phyloP scores from a whole-genome alignment of 2,329 filamentous ascomycete species.

The Elsinoe perseae region DNA sequence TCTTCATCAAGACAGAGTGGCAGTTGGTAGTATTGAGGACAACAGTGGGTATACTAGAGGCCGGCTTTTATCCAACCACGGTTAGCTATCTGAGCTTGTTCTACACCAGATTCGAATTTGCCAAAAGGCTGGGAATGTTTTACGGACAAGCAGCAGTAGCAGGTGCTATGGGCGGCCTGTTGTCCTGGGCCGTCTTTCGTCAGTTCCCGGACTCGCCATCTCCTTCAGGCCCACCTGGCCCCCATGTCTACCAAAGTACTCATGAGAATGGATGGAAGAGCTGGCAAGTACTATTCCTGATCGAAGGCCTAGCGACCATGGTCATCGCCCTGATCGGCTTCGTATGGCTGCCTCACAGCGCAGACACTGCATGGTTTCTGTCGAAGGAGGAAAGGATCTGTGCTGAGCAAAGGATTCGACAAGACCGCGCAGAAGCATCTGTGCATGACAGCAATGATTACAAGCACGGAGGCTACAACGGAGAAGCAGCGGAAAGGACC shows the following conservation, averaged over 20 bases:
- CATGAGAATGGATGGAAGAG: constrained; percentile 33
- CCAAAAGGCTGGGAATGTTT: constrained; percentile 46
- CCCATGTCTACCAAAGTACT: not conserved
- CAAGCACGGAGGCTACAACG: not conserved
- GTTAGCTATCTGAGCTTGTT: constrained; percentile 53
- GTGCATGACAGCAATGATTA: not conserved
- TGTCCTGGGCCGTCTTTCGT: constrained; percentile 45
- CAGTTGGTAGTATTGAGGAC: constrained; percentile 41
- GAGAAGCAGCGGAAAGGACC: not conserved
- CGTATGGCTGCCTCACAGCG: constrained; percentile 44
- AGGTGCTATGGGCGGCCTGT: constrained; percentile 48
- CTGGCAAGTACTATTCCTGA: constrained; percentile 46
- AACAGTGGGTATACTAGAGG: constrained; percentile 43
- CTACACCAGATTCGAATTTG: constrained; percentile 53
- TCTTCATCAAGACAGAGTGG: constrained; percentile 40
- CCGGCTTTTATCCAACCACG: constrained; percentile 53
- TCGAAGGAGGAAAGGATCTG: constrained; percentile 39
- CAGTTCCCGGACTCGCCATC: constrained; percentile 27
- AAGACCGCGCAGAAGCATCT: constrained; percentile 21
- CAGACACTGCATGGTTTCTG: constrained; percentile 46
- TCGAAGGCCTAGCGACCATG: constrained; percentile 43
- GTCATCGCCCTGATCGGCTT: constrained; percentile 41
- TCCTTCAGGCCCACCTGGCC: constrained; percentile 1
- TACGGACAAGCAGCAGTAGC: constrained; percentile 52
- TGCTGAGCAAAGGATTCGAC: constrained; percentile 40